Base-by-base conservation (phyloP, 163 green algal genomes). In the Trebouxia gelatinosa region DNA sequence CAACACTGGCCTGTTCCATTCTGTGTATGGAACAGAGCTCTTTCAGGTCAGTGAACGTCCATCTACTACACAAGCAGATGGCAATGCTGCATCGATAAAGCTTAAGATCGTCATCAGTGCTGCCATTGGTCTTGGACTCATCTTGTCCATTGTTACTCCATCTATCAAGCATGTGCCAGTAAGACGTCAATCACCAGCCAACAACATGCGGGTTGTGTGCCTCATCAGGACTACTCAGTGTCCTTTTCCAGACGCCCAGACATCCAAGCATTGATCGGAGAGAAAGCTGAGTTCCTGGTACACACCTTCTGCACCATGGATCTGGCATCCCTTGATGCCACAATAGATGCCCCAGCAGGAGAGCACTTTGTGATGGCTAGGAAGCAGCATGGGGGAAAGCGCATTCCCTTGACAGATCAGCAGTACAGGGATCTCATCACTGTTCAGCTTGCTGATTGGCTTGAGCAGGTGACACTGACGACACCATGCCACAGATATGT, bases 261-360 rank as follows among this genome's bases (percentile, higher is more conserved):
- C 29, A 76, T 76, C 28, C 68, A 61, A 46, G 40, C 68, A 16
- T 13, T 76, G 28, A 76, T 76, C 43, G 68, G 68, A 9, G 43
- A 76, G 4, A n/a, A 61, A 29, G 68, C 68, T 32, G 68, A 76
- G 40, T 59, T 61, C 43, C 5, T 61, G 23, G 68, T 76, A 13
- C 68, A 76, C 43, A 76, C 68, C 19, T 76, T 76, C 17, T 76
- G 68, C 32, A n/a, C 62, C 43, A 76, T 76, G 68, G 31, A 76
- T 26, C 29, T 76, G 43, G 68, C 68, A 19, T 76, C 68, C 13
- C 48, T 76, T 16, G 68, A 76, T 62, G 68, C 68, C n/a, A 76
- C 68, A 16, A 39, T 76, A 43, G 28, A 62, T 21, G 68, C 68
- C n/a, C 40, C 68, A 9, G 31, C 68, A n/a, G 68, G 68, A 29